phyloP scores from a whole-genome alignment of 1,284 basidiomycete species.

The Mycosarcoma maydis region DNA sequence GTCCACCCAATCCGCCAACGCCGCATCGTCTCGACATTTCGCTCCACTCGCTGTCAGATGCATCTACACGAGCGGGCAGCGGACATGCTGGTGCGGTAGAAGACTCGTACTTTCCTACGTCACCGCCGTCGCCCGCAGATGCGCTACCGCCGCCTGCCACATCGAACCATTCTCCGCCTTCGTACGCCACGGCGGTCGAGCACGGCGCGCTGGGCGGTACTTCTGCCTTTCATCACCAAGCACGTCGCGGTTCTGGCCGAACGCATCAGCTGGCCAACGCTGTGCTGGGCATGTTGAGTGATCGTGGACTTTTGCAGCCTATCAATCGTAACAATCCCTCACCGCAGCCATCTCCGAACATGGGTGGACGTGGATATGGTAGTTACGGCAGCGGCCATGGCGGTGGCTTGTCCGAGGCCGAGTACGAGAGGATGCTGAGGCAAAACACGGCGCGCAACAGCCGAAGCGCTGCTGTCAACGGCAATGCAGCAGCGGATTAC shows the following conservation, averaged over 20 bases:
- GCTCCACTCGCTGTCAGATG: conserved; percentile 65
- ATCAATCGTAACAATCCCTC: conserved; percentile 38
- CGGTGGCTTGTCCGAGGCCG: conserved; percentile 36
- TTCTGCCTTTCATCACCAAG: conserved; percentile 28
- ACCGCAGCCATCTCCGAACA: conserved; percentile 20
- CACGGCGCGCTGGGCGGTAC: conserved; percentile 42
- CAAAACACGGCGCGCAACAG: conserved; percentile 33
- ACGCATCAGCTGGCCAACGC: conserved; percentile 54
- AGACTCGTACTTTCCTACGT: conserved; percentile 46
- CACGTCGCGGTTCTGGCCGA: conserved; percentile 43
- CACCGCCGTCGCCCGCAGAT: conserved; percentile 26
- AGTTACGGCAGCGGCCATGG: conserved; percentile 26
- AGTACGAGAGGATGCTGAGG: conserved; percentile 46
- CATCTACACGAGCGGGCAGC: conserved; percentile 12
- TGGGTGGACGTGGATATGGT: conserved; percentile 17
- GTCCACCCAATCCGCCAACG: conserved; percentile 71
- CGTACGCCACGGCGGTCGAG: conserved; percentile 23
- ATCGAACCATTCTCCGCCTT: conserved; percentile 20
- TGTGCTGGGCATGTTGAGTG: conserved; percentile 55
- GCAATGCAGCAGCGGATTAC: conserved; percentile 12
- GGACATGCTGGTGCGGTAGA: conserved; percentile 7
- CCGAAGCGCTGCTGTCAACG: not conserved
- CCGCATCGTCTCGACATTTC: conserved; percentile 71
- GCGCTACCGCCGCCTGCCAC: conserved; percentile 8
- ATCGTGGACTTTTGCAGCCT: conserved; percentile 50